A percentile compares a stretch with the other conserved stretches of the same genome.
Conservation (phyloP, 2,329 filamentous ascomycete species). For the Macrophomina phaseolina region DNA sequence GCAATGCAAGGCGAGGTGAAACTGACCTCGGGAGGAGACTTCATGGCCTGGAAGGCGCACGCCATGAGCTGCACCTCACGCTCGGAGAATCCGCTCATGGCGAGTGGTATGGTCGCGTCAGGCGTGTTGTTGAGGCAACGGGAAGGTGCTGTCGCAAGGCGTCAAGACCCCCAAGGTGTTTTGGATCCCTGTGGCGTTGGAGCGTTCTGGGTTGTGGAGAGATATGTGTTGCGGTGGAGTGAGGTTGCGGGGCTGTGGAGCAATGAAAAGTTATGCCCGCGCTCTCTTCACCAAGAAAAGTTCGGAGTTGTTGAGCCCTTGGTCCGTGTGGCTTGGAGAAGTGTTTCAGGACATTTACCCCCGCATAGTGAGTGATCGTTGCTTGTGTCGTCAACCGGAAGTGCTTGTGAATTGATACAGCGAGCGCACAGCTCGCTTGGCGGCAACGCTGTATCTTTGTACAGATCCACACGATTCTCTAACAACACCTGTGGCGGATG, state of each 20-base stretch:
- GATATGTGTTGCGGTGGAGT: background rate
- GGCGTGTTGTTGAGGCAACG: background rate
- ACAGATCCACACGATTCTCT: background rate
- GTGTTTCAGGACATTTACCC: conserved; percentile 1
- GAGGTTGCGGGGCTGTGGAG: background rate
- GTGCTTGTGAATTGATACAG: background rate
- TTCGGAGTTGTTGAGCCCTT: background rate
- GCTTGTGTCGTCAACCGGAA: background rate
- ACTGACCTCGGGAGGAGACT: conserved; percentile 18
- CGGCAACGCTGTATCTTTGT: background rate
- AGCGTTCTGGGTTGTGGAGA: background rate
- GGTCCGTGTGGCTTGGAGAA: conserved; percentile 5
- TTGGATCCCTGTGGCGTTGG: background rate
- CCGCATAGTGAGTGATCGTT: background rate
- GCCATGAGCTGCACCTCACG: conserved; percentile 28
- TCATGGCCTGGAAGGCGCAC: conserved; percentile 28
- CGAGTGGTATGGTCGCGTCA: background rate
- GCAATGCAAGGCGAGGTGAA: background rate
- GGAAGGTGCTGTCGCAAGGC: background rate
- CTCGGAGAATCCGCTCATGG: conserved; percentile 17
- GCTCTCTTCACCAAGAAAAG: background rate
- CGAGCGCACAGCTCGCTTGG: background rate
- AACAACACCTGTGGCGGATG: background rate
- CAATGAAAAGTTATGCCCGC: background rate
- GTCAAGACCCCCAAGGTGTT: too few relatives aligned